phyloP scores from a whole-genome alignment of 345 rosid genomes.

The Orychophragmus violaceus region DNA sequence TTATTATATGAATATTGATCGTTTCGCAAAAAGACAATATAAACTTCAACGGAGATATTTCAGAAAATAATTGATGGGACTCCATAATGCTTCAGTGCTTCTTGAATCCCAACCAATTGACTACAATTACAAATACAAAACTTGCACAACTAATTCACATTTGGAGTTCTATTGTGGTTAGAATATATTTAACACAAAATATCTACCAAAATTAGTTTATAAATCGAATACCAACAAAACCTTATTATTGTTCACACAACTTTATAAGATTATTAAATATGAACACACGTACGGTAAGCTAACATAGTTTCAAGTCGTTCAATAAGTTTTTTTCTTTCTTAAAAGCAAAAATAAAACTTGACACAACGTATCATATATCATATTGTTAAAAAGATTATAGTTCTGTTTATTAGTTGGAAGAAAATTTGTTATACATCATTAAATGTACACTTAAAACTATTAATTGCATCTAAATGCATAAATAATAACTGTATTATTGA shows the following conservation, averaged over 20 bases:
- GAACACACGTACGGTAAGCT: conserved; percentile 14
- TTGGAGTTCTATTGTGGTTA: background rate
- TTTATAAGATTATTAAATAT: background rate
- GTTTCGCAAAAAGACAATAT: conserved; percentile 21
- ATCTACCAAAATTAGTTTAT: background rate
- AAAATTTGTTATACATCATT: background rate
- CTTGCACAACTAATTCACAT: background rate
- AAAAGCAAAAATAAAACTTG: background rate
- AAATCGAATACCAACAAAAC: background rate
- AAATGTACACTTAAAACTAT: background rate
- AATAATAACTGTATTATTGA: background rate
- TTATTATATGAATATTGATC: too few species aligned
- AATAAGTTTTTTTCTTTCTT: background rate
- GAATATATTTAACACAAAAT: background rate
- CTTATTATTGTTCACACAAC: background rate
- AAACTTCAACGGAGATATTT: conserved; percentile 15
- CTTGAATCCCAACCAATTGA: conserved; percentile 10
- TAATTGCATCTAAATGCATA: background rate
- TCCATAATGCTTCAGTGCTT: conserved; percentile 17
- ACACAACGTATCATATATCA: background rate
- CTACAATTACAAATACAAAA: background rate
- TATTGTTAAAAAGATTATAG: background rate
- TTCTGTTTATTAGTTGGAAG: background rate
- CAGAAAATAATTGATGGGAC: conserved; percentile 4
- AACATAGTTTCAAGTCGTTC: background rate